Conservation (phyloP, 2,329 filamentous ascomycete genomes). For the Claviceps cyperi region DNA sequence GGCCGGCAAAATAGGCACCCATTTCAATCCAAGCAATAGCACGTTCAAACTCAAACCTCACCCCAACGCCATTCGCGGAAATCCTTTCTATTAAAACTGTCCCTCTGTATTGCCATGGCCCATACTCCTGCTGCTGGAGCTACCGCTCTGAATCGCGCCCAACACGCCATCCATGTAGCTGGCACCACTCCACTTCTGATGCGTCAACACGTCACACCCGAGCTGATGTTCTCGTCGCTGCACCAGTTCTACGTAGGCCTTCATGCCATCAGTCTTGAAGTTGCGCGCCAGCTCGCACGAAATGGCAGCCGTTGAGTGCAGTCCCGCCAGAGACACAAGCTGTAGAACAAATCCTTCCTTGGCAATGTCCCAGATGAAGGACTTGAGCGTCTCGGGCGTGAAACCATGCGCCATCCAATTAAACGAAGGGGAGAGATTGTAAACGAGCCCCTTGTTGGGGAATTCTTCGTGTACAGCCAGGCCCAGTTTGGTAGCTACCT, state of each 20-base stretch:
- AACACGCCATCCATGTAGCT: conserved; percentile 76
- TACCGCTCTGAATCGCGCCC: conserved; percentile 81
- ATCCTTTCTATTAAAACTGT: conserved; percentile 32
- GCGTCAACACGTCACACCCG: conserved; percentile 81
- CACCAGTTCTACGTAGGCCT: conserved; percentile 90
- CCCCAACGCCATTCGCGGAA: background rate
- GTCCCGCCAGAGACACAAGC: conserved; percentile 50
- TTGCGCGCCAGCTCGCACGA: conserved; percentile 60
- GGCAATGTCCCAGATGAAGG: conserved; percentile 93
- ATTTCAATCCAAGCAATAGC: background rate
- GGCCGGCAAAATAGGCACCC: background rate
- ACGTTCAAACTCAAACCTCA: background rate
- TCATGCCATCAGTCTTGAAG: conserved; percentile 89
- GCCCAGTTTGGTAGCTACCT: conserved; percentile 62
- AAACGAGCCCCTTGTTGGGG: conserved; percentile 81
- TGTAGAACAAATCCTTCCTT: conserved; percentile 67
- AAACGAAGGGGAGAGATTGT: conserved; percentile 93
- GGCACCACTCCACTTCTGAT: conserved; percentile 70
- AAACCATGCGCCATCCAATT: conserved; percentile 98
- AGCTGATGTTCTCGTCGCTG: conserved; percentile 83
- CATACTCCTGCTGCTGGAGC: conserved; percentile 82
- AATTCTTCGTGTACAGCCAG: conserved; percentile 54
- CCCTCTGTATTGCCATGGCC: conserved; percentile 85
- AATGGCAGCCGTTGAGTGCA: conserved; percentile 51
- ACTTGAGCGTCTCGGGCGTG: conserved; percentile 64